phyloP scores from a whole-genome alignment of 176 grass and related monocot genomes.

The Zea luxurians region DNA sequence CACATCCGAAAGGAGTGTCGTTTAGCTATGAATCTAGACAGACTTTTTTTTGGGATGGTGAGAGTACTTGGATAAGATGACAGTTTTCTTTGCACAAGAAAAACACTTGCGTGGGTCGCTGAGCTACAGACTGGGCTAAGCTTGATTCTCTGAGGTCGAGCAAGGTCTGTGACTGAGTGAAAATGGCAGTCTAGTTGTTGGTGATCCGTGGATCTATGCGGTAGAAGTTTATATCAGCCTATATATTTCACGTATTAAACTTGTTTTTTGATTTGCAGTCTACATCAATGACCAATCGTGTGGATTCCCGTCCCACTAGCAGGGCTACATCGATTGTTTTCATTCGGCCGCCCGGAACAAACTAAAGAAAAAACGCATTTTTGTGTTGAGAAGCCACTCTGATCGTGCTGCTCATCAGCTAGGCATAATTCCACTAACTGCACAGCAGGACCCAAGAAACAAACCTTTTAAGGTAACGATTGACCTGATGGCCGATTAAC shows the following conservation, averaged over 20 bases:
- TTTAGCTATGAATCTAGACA: too few species aligned
- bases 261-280: not conserved
- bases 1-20: too few species aligned
- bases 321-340: not conserved
- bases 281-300: not conserved
- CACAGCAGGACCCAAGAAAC: not conserved
- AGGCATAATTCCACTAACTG: not conserved
- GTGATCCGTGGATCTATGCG: not conserved
- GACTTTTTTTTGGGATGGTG: too few species aligned
- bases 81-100: not conserved
- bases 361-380: not conserved
- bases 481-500: not conserved
- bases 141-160: not conserved
- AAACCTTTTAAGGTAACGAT: not conserved
- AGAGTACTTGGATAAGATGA: not conserved
- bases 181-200: not conserved
- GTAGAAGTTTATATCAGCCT: slow-evolving; percentile 8
- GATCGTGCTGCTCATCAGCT: not conserved
- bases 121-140: not conserved
- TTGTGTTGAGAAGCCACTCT: not conserved
- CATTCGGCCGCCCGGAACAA: not conserved
- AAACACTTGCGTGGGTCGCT: not conserved
- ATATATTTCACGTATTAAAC: not conserved
- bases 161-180: not conserved
- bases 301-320: not conserved